Percentiles rank a stretch among this genome's conserved stretches.
phyloP scores from a whole-genome alignment of 495 filamentous ascomycete species.

The Penicillium taxi region DNA sequence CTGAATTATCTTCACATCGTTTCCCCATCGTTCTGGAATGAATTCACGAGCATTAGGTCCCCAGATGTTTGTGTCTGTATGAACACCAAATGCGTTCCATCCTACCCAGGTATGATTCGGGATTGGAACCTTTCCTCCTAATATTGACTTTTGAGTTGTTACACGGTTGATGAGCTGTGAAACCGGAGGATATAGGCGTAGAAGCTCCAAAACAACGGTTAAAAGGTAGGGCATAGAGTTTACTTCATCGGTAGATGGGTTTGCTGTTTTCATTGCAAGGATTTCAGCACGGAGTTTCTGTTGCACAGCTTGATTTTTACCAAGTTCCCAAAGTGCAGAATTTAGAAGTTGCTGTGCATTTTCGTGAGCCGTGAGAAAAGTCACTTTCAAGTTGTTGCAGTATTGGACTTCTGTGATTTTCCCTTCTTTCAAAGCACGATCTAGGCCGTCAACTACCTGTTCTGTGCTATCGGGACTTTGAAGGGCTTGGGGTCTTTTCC shows the following conservation, averaged over 20 bases:
- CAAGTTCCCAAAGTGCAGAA: constrained; percentile 27
- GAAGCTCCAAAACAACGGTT: constrained; percentile 29
- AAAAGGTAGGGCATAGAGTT: constrained; percentile 30
- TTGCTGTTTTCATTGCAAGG: neutral
- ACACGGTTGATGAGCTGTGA: constrained; percentile 30
- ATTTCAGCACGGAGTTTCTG: constrained; percentile 23
- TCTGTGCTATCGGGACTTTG: constrained; percentile 2
- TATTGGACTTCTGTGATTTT: constrained; percentile 23
- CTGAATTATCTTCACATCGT: constrained; percentile 23
- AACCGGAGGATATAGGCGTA: constrained; percentile 36
- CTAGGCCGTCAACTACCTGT: constrained; percentile 20
- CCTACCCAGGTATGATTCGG: constrained; percentile 27
- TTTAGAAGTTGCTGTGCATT: constrained; percentile 28
- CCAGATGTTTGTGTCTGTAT: constrained; percentile 25
- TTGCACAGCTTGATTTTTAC: constrained; percentile 17
- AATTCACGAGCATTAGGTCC: constrained; percentile 23
- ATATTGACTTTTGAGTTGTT: constrained; percentile 2
- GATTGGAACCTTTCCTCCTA: constrained; percentile 23
- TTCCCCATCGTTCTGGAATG: constrained; percentile 32
- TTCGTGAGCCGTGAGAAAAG: constrained; percentile 30
- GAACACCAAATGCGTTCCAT: constrained; percentile 30
- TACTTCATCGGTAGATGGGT: constrained; percentile 16
- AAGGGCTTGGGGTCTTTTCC: constrained; percentile 1
- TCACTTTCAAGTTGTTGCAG: constrained; percentile 28
- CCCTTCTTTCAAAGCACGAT: constrained; percentile 14